Conservation (phyloP, 257 asterid species). For the Ligustrum vulgare region DNA sequence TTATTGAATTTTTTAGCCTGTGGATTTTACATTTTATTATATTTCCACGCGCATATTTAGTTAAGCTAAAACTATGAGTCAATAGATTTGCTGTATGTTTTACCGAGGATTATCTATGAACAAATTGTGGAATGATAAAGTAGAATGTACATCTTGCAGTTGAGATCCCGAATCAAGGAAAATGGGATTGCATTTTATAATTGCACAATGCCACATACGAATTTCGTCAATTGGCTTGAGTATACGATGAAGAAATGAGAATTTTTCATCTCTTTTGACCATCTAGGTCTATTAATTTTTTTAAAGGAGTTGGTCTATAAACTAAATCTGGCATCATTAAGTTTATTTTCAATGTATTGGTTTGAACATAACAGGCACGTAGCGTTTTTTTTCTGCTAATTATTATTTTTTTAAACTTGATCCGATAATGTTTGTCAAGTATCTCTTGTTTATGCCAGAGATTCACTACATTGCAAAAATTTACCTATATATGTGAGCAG, state of each 20-base stretch:
- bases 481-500: background rate
- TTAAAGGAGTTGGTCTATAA: background rate
- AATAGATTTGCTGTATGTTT: background rate
- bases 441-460: conserved; percentile 1
- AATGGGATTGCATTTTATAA: conserved; percentile 14
- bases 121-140: background rate
- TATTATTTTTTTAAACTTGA: no score
- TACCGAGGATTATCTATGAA: background rate
- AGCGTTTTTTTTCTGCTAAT: no score
- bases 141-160: background rate
- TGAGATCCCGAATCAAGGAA: background rate
- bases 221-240: background rate
- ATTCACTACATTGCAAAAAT: background rate
- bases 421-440: background rate
- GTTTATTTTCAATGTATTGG: background rate
- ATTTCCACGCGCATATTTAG: background rate
- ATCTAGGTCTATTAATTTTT: conserved; percentile 11
- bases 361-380: background rate
- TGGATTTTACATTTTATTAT: background rate
- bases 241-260: background rate
- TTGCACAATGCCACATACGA: conserved; percentile 5
- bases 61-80: background rate
- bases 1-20: background rate
- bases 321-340: background rate
- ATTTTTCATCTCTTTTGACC: conserved; percentile 8